A percentile compares a stretch with the other conserved stretches of the same genome.
Evolutionary conservation across 2,329 filamentous ascomycete genomes (phyloP).

Genomic region (Diplodia scrobiculata): DNA sequence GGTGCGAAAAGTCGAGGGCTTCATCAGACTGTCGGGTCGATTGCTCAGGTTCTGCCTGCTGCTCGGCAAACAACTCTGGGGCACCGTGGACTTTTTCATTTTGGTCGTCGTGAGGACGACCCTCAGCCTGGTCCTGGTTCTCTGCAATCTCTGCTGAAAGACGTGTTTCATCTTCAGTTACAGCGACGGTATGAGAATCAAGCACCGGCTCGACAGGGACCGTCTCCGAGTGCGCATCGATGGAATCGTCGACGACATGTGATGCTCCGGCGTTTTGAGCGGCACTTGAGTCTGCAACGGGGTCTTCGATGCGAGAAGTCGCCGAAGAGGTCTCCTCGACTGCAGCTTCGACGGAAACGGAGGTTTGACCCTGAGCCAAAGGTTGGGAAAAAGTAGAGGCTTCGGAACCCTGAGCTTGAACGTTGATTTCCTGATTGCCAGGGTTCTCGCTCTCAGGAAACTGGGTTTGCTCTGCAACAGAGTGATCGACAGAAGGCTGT

Average conservation of each 20-base stretch:
- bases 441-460: neutral
- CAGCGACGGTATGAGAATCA: neutral
- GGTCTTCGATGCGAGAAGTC: neutral
- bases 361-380: neutral
- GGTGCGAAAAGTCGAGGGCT: slow-evolving; percentile 9
- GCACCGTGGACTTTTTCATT: neutral
- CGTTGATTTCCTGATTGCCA: neutral
- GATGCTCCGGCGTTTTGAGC: neutral
- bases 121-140: neutral
- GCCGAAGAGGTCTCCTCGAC: neutral
- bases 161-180: neutral
- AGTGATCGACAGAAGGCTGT: neutral
- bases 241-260: neutral
- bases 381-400: neutral
- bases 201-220: neutral
- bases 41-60: slow-evolving; percentile 1
- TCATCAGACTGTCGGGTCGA: neutral
- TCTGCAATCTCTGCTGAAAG: neutral
- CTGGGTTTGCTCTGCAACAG: neutral
- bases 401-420: neutral
- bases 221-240: neutral
- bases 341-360: slow-evolving; percentile 4
- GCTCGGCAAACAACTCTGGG: neutral
- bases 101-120: neutral
- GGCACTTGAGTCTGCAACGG: neutral